Base-by-base conservation (phyloP, 352 stramenopile genomes). In the Globisporangium sylvaticum region DNA sequence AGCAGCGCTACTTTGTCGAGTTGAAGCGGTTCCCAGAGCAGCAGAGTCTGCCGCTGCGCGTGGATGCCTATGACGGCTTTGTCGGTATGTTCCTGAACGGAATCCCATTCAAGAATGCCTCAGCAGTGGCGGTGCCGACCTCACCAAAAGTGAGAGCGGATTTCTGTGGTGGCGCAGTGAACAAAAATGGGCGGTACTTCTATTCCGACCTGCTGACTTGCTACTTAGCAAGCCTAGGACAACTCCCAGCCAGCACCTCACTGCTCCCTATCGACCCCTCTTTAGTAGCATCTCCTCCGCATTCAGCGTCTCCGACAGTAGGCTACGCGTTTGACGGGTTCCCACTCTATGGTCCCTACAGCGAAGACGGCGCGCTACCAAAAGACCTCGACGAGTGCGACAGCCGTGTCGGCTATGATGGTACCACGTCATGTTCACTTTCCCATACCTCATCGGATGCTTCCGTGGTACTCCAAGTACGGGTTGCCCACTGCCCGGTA, bases 261-360 rank as follows among this genome's bases (percentile, higher is more conserved):
- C 32, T n/a, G 5, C 37, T 1, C 12, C 8, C 42, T 10, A 18
- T 48, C 4, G 20, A 10, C 4, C 20, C 9, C 8, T 27, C 31
- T 27, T 20, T 14, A 24, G 8, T 18, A 60, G 4, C 4, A 12
- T 0, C 9, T 9, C 18, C 42, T 48, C 31, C 25, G 8, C 58
- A 48, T 7, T 56, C 42, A 24, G 52, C 72, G 46, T 84, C 81
- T 8, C 52, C 75, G 2, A 59, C 81, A 25, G 53, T 92, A 6
- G 84, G 77, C 1, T 92, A 88, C 31, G 81, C 79, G 0, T 76
- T 92, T 8, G 84, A 92, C 46, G 87, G 87, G 0, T 95, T 91
- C 56, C 84, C 87, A 18, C 46, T 95, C 10, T 93, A 92, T 22
- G 84, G 82, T 14, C 77, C 76, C 4, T 89, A 82, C 62, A 72